A percentile compares a stretch with the other conserved stretches of the same genome.
Evolutionary conservation across 2,329 filamentous ascomycete species (phyloP).

Genomic region (Ophiocordyceps robertsii): DNA sequence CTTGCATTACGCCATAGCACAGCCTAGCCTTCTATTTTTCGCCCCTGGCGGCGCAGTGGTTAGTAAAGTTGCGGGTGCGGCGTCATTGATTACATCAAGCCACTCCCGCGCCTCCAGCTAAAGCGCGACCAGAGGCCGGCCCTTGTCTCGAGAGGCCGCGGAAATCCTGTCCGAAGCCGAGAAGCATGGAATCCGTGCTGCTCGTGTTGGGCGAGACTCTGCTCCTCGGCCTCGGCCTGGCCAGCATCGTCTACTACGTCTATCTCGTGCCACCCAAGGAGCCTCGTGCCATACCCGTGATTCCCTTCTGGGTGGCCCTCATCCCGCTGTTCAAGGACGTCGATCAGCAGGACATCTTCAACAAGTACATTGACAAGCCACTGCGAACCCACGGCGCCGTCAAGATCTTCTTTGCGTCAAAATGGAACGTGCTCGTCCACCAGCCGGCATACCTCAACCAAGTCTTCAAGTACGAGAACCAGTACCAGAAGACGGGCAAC

Average conservation of each 20-base stretch:
- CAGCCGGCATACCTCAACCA: slow-evolving; percentile 28
- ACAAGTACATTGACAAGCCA: slow-evolving; percentile 22
- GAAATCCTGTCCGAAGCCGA: too few relatives aligned
- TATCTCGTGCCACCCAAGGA: slow-evolving; percentile 12
- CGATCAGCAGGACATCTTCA: slow-evolving; percentile 27
- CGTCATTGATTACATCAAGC: too few relatives aligned
- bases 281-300: slow-evolving; percentile 23
- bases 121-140: too few relatives aligned
- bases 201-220: neutral
- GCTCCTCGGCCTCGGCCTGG: neutral
- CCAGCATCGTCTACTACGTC: slow-evolving; percentile 3
- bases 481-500: slow-evolving; percentile 24
- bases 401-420: slow-evolving; percentile 32
- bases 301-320: slow-evolving; percentile 29
- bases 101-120: too few relatives aligned
- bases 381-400: slow-evolving; percentile 28
- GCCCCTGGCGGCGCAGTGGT: too few relatives aligned
- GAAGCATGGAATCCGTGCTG: neutral
- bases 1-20: too few relatives aligned
- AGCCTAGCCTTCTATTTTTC: too few relatives aligned
- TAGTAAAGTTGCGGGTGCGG: too few relatives aligned
- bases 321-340: slow-evolving; percentile 26
- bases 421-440: slow-evolving; percentile 33
- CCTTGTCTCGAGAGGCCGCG: too few relatives aligned
- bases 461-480: slow-evolving; percentile 18